Evolutionary conservation across 768 basidiomycete species (phyloP).

Genomic region (Serendipita sp.): DNA sequence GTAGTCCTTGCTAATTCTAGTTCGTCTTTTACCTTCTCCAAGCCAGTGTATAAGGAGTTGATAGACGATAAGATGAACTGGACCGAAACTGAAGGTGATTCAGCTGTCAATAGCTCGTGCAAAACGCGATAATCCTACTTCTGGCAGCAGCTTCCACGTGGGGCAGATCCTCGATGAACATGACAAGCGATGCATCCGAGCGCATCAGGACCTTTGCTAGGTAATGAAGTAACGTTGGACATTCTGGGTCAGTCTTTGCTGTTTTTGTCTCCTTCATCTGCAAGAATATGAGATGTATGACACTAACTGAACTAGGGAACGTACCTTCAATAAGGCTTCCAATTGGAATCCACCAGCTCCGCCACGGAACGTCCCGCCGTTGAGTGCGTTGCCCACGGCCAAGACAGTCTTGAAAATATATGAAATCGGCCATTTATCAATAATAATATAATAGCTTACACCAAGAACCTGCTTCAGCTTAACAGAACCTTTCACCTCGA

Average conservation of each 20-base stretch:
- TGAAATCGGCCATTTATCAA: neutral
- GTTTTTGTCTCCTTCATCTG: slow-evolving; percentile 78
- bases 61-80: slow-evolving; percentile 45
- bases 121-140: slow-evolving; percentile 27
- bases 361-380: slow-evolving; percentile 69
- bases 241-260: slow-evolving; percentile 43
- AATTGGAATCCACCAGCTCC: slow-evolving; percentile 73
- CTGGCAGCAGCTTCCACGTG: slow-evolving; percentile 71
- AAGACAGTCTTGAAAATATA: slow-evolving; percentile 43
- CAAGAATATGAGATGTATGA: neutral
- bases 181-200: slow-evolving; percentile 43
- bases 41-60: slow-evolving; percentile 36
- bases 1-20: slow-evolving; percentile 26
- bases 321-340: slow-evolving; percentile 64
- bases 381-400: slow-evolving; percentile 64
- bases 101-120: neutral
- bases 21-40: slow-evolving; percentile 41
- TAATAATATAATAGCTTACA: slow-evolving; percentile 22
- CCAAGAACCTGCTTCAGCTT: slow-evolving; percentile 57
- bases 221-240: slow-evolving; percentile 84
- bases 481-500: slow-evolving; percentile 44
- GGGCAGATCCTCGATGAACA: slow-evolving; percentile 67
- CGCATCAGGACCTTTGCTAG: slow-evolving; percentile 58
- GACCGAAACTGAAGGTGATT: slow-evolving; percentile 43
- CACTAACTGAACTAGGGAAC: neutral